Evolutionary conservation across 305 asterid genomes (phyloP), one percentile per base, ranked within the genome.

Genomic region (Rubia balearica): DNA sequence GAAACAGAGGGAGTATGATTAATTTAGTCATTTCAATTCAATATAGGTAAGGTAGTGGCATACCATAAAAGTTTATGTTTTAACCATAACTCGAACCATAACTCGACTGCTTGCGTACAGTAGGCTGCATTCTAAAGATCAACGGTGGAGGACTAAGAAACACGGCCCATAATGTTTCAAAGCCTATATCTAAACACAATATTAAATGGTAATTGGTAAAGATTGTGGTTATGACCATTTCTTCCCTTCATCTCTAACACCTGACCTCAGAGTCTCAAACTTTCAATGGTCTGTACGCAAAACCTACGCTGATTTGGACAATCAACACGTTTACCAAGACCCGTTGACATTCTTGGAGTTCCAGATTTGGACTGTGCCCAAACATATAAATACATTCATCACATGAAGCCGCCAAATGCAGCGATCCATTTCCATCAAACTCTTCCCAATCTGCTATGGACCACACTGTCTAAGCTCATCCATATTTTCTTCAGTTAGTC

Each of bases 351-450:
- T 60, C 38, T 24, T 12, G 40, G 6, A 24, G 17, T 24, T 9
- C 33, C 38, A 22, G 64, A 60, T 60, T 60, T 60, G 64, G 64
- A 60, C 64, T 60, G 64, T 60, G 64, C 8, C 16, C 40, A 24
- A 3, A 24, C 64, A 60, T 60, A 60, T 61, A 61, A 27, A 61
- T 61, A 61, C 19, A 13, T 16, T 61, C 57, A 61, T 11, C 41
- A 61, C 9, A 61, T 61, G 21, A 61, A 61, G 67, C 67, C 67
- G 67, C 67, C 67, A 61, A 61, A 61, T 61, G 63, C 63, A 24
- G 8, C 33, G 46, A 62, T 36, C 45, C 38, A 33, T 61, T 62
- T 41, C 46, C 19, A 9, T 4, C 46, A 21, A 1, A 17, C 10
- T 21, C 33, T 22, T 12, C 4, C 64, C 38, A 57, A 2, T 61